A percentile compares a stretch with the other conserved stretches of the same genome.
phyloP scores from a whole-genome alignment of 2,329 filamentous ascomycete genomes.

The Paraconiothyrium sp. region DNA sequence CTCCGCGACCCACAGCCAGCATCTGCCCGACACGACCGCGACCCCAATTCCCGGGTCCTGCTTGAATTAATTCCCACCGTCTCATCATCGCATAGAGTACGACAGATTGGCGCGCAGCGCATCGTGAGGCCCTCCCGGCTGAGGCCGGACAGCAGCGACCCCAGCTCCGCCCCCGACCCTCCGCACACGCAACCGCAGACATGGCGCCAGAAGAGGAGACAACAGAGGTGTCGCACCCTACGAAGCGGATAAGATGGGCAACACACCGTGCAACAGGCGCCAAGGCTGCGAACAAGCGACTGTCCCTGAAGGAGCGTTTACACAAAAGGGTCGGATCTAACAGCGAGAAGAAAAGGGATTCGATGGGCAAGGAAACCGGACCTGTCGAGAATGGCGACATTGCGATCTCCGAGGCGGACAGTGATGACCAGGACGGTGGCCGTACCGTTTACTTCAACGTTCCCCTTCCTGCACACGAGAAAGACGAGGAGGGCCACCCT shows the following conservation, averaged over 20 bases:
- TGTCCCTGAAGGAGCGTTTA: slow-evolving; percentile 80
- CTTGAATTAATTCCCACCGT: slow-evolving; percentile 17
- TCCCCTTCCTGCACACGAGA: slow-evolving; percentile 76
- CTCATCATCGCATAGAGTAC: slow-evolving; percentile 15
- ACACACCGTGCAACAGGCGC: slow-evolving; percentile 85
- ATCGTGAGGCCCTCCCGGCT: slow-evolving; percentile 49
- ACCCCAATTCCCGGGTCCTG: slow-evolving; percentile 16
- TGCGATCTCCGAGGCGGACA: slow-evolving; percentile 51
- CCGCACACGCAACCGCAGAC: slow-evolving; percentile 39
- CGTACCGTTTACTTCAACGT: slow-evolving; percentile 85
- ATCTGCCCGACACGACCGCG: slow-evolving; percentile 28
- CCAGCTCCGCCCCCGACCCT: slow-evolving; percentile 34
- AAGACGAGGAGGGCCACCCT: slow-evolving; percentile 84
- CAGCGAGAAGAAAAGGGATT: slow-evolving; percentile 69
- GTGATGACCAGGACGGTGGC: slow-evolving; percentile 49
- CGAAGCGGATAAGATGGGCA: slow-evolving; percentile 91
- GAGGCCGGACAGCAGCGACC: slow-evolving; percentile 44
- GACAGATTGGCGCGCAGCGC: slow-evolving; percentile 43
- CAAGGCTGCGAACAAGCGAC: slow-evolving; percentile 80
- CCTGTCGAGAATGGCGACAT: slow-evolving; percentile 55
- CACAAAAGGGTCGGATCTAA: slow-evolving; percentile 68
- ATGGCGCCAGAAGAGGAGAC: slow-evolving; percentile 28
- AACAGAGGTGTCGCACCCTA: slow-evolving; percentile 67
- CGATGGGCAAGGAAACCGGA: slow-evolving; percentile 49
- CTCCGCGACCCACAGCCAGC: slow-evolving; percentile 28